Conservation (phyloP, 1,284 basidiomycete genomes). For the Cryptococcus depauperatus region DNA sequence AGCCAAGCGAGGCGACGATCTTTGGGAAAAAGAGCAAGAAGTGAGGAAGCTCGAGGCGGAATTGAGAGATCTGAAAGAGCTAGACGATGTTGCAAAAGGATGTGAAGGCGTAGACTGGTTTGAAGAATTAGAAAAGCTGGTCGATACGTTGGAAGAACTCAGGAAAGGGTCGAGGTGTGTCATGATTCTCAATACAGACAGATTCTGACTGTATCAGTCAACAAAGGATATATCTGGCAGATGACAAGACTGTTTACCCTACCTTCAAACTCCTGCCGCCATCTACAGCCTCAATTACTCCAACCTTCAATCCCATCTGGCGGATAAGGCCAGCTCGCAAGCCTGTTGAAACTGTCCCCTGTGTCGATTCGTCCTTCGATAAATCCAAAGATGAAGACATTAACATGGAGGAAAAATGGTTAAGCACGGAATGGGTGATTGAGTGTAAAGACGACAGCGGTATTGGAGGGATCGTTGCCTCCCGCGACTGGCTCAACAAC, state of each 20-base stretch:
- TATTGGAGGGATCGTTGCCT: constrained; percentile 23
- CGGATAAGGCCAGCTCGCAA: constrained; percentile 15
- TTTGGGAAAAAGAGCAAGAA: constrained; percentile 3
- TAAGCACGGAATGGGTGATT: constrained; percentile 18
- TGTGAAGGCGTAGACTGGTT: constrained; percentile 23
- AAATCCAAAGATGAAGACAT: constrained; percentile 1
- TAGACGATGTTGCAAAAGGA: constrained; percentile 25
- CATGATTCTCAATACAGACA: not conserved
- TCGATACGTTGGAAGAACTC: constrained; percentile 5
- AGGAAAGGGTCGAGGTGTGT: not conserved
- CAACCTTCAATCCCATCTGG: constrained; percentile 9
- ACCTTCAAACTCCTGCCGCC: constrained; percentile 14
- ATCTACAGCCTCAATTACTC: not conserved
- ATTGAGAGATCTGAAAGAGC: constrained; percentile 27
- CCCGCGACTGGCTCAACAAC: constrained; percentile 23
- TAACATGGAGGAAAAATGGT: constrained; percentile 4
- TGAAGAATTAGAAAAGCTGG: constrained; percentile 28
- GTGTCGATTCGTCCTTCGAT: not conserved
- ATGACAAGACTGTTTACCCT: constrained; percentile 11
- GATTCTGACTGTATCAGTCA: not conserved
- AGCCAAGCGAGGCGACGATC: not conserved
- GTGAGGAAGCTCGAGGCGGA: constrained; percentile 3
- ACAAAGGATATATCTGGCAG: constrained; percentile 3
- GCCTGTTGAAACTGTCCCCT: constrained; percentile 13
- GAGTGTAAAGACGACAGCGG: constrained; percentile 9